Conservation (phyloP, 768 basidiomycete genomes). For the Boletus patriciae region DNA sequence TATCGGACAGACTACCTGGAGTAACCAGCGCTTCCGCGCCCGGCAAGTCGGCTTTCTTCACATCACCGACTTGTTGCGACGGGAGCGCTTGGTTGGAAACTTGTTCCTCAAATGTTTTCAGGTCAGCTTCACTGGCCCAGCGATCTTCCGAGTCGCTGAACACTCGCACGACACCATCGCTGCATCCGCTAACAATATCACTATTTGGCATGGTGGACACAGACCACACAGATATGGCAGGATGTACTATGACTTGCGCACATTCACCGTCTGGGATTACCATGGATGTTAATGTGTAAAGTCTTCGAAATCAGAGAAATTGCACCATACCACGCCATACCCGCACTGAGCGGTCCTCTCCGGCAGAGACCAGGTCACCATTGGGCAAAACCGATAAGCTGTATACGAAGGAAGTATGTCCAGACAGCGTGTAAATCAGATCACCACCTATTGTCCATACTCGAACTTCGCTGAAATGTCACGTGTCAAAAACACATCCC, state of each 20-base stretch:
- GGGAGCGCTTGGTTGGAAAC: conserved; percentile 81
- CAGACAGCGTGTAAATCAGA: conserved; percentile 73
- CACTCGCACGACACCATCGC: conserved; percentile 84
- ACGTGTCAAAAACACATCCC: neutral
- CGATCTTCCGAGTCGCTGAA: conserved; percentile 76
- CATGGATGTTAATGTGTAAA: conserved; percentile 1
- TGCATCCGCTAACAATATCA: conserved; percentile 90
- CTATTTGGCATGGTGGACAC: conserved; percentile 85
- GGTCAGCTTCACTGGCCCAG: conserved; percentile 63
- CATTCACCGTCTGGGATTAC: conserved; percentile 73
- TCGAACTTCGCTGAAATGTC: conserved; percentile 70
- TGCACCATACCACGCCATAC: conserved; percentile 76
- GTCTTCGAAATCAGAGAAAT: conserved; percentile 4
- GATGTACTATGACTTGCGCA: conserved; percentile 85
- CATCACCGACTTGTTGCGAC: conserved; percentile 85
- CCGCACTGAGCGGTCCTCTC: conserved; percentile 91
- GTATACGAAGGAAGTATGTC: conserved; percentile 97
- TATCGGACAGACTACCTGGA: conserved; percentile 51
- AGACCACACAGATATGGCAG: conserved; percentile 97
- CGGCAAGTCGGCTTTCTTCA: conserved; percentile 89
- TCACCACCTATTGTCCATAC: conserved; percentile 90
- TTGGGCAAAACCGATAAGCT: conserved; percentile 77
- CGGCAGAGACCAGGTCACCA: conserved; percentile 84
- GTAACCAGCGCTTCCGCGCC: conserved; percentile 74
- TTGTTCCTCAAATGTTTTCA: conserved; percentile 69